A percentile compares a stretch with the other conserved stretches of the same genome.
Evolutionary conservation across 495 filamentous ascomycete genomes (phyloP).

Genomic region (Trichodelitschia bisporula): DNA sequence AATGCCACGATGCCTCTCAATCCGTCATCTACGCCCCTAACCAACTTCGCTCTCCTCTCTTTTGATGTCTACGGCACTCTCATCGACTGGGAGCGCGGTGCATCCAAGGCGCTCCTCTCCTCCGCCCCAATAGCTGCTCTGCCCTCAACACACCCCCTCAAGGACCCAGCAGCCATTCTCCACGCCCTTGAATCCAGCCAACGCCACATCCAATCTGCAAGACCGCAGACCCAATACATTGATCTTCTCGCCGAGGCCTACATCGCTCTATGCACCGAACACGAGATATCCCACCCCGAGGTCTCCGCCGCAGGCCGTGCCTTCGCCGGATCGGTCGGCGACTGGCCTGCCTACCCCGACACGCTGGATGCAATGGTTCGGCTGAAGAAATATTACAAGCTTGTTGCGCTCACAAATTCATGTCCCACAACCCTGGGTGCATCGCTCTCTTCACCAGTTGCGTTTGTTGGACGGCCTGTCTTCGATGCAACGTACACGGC

Average conservation of each 20-base stretch:
- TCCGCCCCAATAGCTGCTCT: constrained; percentile 1
- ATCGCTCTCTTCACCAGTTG: no score
- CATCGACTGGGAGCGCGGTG: constrained; percentile 43
- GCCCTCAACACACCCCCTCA: constrained; percentile 2
- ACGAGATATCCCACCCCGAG: neutral
- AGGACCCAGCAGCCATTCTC: constrained; percentile 2
- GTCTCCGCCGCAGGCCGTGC: constrained; percentile 2
- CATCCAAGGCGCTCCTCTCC: constrained; percentile 13
- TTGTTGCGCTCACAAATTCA: constrained; percentile 8
- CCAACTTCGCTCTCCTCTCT: constrained; percentile 25
- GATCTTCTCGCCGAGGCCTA: neutral
- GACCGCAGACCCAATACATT: neutral
- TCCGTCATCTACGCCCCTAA: constrained; percentile 7
- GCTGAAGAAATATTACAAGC: constrained; percentile 6
- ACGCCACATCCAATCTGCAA: neutral
- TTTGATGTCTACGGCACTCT: constrained; percentile 76
- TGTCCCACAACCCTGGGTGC: no score
- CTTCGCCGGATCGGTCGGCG: constrained; percentile 5
- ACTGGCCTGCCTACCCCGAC: constrained; percentile 10
- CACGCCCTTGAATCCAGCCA: neutral
- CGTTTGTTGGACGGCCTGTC: no score
- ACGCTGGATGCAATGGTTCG: constrained; percentile 6
- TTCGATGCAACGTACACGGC: constrained; percentile 56
- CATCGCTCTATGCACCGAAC: neutral
- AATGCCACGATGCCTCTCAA: neutral